Percentiles rank a stretch among this genome's conserved stretches.
These are phyloP conservation scores for Zoysia matrella DNA, from an alignment of 202 grass and related monocot species.

Conservation along the genomic window DNA sequence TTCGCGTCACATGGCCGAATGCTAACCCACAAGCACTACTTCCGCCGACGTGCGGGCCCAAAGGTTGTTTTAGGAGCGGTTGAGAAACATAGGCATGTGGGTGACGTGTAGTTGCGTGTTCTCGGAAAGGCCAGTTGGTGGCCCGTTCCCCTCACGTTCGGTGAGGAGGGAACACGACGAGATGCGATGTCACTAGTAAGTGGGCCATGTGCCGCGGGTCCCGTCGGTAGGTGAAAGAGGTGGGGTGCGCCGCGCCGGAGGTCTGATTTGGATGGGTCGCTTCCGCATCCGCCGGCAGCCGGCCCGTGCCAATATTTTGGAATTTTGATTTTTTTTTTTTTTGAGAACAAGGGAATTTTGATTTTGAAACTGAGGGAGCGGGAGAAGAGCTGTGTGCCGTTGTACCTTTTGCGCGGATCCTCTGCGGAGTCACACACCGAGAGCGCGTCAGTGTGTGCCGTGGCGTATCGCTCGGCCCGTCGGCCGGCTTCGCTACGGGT, in stretches of 20 bases:
- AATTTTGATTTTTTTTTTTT: too few species aligned
- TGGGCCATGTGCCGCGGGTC: not conserved
- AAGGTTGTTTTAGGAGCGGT: accelerated
- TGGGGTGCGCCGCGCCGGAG: not conserved
- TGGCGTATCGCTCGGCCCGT: too few species aligned
- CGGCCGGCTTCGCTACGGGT: too few species aligned
- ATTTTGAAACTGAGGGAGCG: slow-evolving; percentile 47
- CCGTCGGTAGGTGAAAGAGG: slow-evolving; percentile 13
- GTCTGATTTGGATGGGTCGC: slow-evolving; percentile 10
- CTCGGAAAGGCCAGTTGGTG: slow-evolving; percentile 34
- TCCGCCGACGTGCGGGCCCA: not conserved
- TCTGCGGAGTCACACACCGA: not conserved
- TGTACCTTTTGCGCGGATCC: not conserved
- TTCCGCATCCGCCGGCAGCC: not conserved
- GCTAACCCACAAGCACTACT: accelerated
- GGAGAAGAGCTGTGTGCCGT: not conserved
- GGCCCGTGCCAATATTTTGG: not conserved
- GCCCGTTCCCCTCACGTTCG: slow-evolving; percentile 38
- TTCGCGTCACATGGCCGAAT: not conserved
- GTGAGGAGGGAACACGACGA: not conserved
- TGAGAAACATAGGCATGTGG: not conserved
- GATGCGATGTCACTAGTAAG: not conserved
- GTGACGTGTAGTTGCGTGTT: not conserved
- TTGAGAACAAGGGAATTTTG: not conserved
- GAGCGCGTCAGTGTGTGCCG: not conserved